Conservation (phyloP, 78 protist genomes). For the Dictyostelium intermedium region DNA sequence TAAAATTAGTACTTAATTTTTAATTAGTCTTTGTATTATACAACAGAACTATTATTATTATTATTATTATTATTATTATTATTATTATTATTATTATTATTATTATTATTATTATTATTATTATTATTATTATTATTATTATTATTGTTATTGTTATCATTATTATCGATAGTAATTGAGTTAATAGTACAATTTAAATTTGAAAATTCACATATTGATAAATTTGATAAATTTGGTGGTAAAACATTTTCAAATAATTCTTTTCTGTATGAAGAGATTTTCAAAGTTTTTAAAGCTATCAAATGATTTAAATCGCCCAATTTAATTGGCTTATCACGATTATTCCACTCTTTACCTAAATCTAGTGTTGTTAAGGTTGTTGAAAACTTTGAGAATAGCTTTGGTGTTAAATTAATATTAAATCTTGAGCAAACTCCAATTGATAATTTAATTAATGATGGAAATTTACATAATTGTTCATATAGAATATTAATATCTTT, state of each 20-base stretch:
- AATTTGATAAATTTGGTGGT: not conserved
- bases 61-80: too few species aligned
- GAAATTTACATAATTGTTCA: not conserved
- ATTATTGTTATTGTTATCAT: too few species aligned
- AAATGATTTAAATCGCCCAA: not conserved
- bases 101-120: too few species aligned
- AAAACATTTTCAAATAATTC: not conserved
- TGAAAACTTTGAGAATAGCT: not conserved
- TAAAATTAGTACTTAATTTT: too few species aligned
- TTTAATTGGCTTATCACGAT: not conserved
- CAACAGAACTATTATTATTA: too few species aligned
- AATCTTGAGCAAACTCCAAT: not conserved
- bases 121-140: too few species aligned
- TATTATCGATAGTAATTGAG: too few species aligned
- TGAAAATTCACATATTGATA: not conserved
- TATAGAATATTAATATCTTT: not conserved
- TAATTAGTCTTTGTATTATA: too few species aligned
- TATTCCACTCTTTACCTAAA: not conserved
- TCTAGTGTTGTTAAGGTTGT: not conserved
- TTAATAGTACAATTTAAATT: too few species aligned
- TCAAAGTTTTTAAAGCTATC: not conserved
- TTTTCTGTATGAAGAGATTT: not conserved
- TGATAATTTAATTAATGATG: not conserved
- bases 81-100: too few species aligned
- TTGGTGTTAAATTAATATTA: not conserved